phyloP scores from a whole-genome alignment of 2,329 filamentous ascomycete species.

The Polychaeton citri region DNA sequence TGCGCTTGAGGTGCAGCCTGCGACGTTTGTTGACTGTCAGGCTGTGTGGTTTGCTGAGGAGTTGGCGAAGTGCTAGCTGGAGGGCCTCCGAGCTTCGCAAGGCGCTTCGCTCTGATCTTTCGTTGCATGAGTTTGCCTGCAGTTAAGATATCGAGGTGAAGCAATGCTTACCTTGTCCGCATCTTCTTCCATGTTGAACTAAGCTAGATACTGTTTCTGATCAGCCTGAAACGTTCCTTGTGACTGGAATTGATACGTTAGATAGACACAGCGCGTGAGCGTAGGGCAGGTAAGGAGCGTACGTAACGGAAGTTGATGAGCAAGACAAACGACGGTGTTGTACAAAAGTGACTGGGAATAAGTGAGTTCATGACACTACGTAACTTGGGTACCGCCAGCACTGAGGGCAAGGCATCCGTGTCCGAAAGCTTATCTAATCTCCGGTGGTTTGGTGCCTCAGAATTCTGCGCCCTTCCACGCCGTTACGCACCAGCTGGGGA shows the following conservation, averaged over 20 bases:
- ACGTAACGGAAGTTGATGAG: no score
- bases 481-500: no score
- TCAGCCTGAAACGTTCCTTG: no score
- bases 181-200: conserved; percentile 20
- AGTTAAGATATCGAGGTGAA: background rate
- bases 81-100: conserved; percentile 47
- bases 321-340: no score
- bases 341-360: no score
- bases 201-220: no score
- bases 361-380: no score
- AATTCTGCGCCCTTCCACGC: background rate
- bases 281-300: no score
- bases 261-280: no score
- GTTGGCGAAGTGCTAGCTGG: conserved; percentile 8
- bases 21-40: conserved; percentile 3
- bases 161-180: conserved; percentile 31
- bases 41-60: conserved; percentile 3
- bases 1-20: conserved; percentile 3
- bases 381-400: background rate
- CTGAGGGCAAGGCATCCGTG: background rate
- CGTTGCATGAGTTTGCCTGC: conserved; percentile 4
- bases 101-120: conserved; percentile 54
- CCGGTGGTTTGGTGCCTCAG: background rate
- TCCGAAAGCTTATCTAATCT: background rate
- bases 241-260: no score